Conservation (phyloP, 179 eudicot species). For the Silene noctiflora region DNA sequence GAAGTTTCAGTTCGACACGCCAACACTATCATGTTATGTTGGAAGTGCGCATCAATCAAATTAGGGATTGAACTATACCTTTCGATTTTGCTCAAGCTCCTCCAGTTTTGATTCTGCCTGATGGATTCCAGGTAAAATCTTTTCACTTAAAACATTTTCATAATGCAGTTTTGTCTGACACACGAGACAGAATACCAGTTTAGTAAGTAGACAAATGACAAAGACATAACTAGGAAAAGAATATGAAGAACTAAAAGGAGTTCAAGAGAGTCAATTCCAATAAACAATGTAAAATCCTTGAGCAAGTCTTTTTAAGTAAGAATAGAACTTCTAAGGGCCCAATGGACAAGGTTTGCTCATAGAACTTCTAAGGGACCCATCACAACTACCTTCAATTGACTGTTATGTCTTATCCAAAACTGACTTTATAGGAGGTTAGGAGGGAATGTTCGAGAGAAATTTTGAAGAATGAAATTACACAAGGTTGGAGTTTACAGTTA, state of each 20-base stretch:
- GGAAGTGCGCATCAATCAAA: conserved; percentile 14
- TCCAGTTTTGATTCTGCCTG: conserved; percentile 47
- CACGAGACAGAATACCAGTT: conserved; percentile 17
- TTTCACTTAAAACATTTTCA: conserved; percentile 46
- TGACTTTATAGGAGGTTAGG: background rate
- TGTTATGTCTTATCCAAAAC: background rate
- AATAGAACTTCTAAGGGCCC: too few relatives aligned
- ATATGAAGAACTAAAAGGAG: conserved; percentile 3
- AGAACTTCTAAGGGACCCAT: background rate
- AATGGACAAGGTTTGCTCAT: background rate
- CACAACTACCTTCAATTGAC: background rate
- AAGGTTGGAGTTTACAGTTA: background rate
- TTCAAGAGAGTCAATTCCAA: conserved; percentile 1
- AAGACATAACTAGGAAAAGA: background rate
- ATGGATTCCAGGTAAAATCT: conserved; percentile 51
- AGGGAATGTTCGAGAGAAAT: background rate
- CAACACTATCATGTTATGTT: background rate
- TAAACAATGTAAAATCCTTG: background rate
- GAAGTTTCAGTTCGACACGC: background rate
- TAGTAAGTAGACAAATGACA: background rate
- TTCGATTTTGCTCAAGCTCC: conserved; percentile 55
- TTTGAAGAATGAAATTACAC: background rate
- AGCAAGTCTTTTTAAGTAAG: background rate
- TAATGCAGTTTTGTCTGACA: conserved; percentile 66
- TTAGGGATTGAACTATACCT: conserved; percentile 39